phyloP scores from a whole-genome alignment of 768 basidiomycete genomes.

The Candolleomyces eurysporus region DNA sequence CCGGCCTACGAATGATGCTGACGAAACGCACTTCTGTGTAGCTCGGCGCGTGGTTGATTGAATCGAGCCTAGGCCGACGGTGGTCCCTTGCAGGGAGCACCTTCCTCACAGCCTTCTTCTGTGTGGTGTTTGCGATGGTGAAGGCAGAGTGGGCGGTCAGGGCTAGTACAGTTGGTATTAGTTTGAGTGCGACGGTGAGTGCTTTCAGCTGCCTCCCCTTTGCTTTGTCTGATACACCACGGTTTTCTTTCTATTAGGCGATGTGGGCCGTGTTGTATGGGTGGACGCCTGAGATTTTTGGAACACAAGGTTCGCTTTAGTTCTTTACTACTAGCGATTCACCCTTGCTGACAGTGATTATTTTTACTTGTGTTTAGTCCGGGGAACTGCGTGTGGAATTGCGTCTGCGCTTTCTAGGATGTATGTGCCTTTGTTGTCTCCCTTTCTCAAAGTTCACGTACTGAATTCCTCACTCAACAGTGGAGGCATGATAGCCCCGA shows the following conservation, averaged over 20 bases:
- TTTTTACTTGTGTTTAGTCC: slow-evolving; percentile 40
- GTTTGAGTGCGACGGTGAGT: slow-evolving; percentile 68
- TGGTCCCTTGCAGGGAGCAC: slow-evolving; percentile 76
- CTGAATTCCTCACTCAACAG: slow-evolving; percentile 35
- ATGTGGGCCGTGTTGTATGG: slow-evolving; percentile 91
- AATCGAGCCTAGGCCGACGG: slow-evolving; percentile 63
- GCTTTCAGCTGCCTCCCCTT: too few species aligned
- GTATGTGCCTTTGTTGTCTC: slow-evolving; percentile 39
- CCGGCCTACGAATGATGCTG: too few species aligned
- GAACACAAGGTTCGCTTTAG: slow-evolving; percentile 56
- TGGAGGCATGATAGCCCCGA: slow-evolving; percentile 86
- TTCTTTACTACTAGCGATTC: neutral
- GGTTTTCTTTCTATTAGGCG: slow-evolving; percentile 36
- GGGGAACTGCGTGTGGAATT: slow-evolving; percentile 86
- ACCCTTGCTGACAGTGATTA: neutral
- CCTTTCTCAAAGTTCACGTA: neutral
- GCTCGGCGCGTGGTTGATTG: slow-evolving; percentile 86
- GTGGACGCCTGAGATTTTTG: slow-evolving; percentile 88
- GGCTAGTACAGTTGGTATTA: slow-evolving; percentile 72
- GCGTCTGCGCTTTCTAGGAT: slow-evolving; percentile 85
- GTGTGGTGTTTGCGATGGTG: slow-evolving; percentile 64
- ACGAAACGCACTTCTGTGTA: slow-evolving; percentile 23
- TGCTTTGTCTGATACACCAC: neutral
- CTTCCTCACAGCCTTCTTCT: slow-evolving; percentile 72
- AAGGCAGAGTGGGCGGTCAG: slow-evolving; percentile 57